Conservation (phyloP, 179 eudicot species). For the Beta lomatogona region DNA sequence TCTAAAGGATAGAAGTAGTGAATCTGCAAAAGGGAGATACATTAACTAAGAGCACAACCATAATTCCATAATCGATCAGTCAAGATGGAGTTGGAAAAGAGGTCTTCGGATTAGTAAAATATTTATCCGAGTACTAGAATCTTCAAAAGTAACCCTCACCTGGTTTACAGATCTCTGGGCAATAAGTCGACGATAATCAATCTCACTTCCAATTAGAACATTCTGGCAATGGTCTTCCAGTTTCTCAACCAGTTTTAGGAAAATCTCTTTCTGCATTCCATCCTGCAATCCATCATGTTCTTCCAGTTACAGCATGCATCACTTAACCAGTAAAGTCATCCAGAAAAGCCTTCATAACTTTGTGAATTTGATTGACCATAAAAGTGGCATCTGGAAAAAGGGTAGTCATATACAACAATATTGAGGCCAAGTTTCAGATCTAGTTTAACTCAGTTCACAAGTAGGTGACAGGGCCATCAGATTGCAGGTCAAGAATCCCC, state of each 20-base stretch:
- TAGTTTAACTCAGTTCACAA: not conserved
- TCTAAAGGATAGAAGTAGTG: conserved; percentile 80
- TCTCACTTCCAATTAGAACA: conserved; percentile 79
- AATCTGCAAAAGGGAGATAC: conserved; percentile 47
- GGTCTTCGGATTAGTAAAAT: not conserved
- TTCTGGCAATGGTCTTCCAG: conserved; percentile 74
- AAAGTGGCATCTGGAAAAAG: not conserved
- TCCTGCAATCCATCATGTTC: conserved; percentile 52
- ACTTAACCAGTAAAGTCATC: not conserved
- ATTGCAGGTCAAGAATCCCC: conserved; percentile 1
- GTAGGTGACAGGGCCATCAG: not conserved
- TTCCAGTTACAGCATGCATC: not conserved
- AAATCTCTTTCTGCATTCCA: conserved; percentile 94
- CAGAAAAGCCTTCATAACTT: not conserved
- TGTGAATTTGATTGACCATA: not conserved
- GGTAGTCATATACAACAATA: not conserved
- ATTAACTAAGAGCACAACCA: conserved; percentile 10
- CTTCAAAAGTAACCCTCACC: conserved; percentile 39
- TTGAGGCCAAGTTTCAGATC: not conserved
- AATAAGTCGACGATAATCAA: conserved; percentile 88
- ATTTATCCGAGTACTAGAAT: not conserved
- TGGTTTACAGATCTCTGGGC: conserved; percentile 65
- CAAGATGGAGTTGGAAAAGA: not conserved
- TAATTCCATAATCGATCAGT: conserved; percentile 3
- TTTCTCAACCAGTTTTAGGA: conserved; percentile 58